Base-by-base conservation (phyloP, 345 rosid species). In the Dovyalis caffra region DNA sequence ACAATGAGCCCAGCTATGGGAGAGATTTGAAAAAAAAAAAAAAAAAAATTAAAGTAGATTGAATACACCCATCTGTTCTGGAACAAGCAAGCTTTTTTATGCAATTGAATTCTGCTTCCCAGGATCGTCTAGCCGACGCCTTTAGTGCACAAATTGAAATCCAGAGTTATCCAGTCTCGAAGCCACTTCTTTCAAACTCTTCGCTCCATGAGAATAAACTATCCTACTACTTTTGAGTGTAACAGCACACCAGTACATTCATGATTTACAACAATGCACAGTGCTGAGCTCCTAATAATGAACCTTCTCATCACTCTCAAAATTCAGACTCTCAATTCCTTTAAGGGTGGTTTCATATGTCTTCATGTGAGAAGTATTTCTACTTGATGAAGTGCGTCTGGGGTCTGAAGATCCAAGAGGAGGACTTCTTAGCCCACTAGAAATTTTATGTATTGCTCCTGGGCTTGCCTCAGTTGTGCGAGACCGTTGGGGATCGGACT, bases 281-380 rank as follows among this genome's bases (percentile, higher is more conserved):
- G 70, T 1, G 61, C 45, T n/a, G 37, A 65, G 67, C 62, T 23
- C 79, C 83, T 81, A 87, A 69, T 79, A 84, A 47, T 82, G 87
- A 79, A 80, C 86, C 77, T 80, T 83, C 70, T 87, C 90, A 20
- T 87, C 88, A 64, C 72, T 51, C 63, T 87, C 92, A 56, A 92
- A 85, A 76, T 83, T 89, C 76, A 92, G 88, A 65, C 81, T 69
- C 79, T 90, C 93, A 0, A 92, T 86, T 76, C 93, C 97, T 81
- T 85, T 90, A 0, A 92, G 80, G 45, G 92, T 80, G 34, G 87
- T 75, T 47, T 92, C 97, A n/a, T 85, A 90, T 21, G 77, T 82
- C 86, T 88, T 88, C 51, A 77, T 68, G 40, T 84, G 85, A 11
- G 80, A 11, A 0, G 80, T 68, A 33, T 79, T 86, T 84, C 94